phyloP scores from a whole-genome alignment of 2,329 filamentous ascomycete genomes.

The Ophiostoma angusticollis region DNA sequence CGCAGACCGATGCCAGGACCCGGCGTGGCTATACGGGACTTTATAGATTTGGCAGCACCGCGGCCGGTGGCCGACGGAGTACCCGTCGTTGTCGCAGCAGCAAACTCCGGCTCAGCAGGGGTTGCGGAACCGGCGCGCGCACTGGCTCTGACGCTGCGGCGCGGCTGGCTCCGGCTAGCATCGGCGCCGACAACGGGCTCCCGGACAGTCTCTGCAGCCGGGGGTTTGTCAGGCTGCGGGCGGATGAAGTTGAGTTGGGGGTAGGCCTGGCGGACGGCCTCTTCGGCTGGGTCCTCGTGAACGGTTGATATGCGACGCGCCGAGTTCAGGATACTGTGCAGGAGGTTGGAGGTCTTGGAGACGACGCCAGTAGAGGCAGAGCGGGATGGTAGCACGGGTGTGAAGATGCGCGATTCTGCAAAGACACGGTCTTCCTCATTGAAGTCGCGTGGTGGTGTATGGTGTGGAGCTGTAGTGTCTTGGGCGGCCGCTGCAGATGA shows the following conservation, averaged over 20 bases:
- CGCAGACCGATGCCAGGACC: slow-evolving; percentile 1
- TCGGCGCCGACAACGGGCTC: too few species aligned
- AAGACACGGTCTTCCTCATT: slow-evolving; percentile 24
- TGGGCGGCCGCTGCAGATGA: too few species aligned
- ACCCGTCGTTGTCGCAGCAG: not conserved
- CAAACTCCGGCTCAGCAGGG: not conserved
- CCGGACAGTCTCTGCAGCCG: not conserved
- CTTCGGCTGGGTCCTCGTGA: slow-evolving; percentile 6
- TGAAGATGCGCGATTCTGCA: slow-evolving; percentile 20
- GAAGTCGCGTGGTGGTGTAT: slow-evolving; percentile 21
- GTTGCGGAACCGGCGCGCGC: not conserved
- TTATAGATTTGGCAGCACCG: not conserved
- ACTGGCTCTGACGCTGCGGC: not conserved
- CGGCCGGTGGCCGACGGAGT: not conserved
- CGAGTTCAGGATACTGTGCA: slow-evolving; percentile 12
- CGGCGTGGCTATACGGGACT: slow-evolving; percentile 8
- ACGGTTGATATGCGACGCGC: slow-evolving; percentile 5
- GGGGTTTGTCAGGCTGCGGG: slow-evolving; percentile 2
- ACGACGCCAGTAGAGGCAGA: slow-evolving; percentile 1
- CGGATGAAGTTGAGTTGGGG: slow-evolving; percentile 12
- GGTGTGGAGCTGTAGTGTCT: not conserved
- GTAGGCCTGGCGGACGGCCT: slow-evolving; percentile 11
- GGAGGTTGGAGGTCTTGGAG: slow-evolving; percentile 9
- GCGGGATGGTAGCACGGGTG: slow-evolving; percentile 11
- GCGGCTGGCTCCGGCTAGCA: too few species aligned